Evolutionary conservation across 129 eudicot species (phyloP), one percentile per base, ranked within the genome.

Genomic region (Flaveria bidentis): DNA sequence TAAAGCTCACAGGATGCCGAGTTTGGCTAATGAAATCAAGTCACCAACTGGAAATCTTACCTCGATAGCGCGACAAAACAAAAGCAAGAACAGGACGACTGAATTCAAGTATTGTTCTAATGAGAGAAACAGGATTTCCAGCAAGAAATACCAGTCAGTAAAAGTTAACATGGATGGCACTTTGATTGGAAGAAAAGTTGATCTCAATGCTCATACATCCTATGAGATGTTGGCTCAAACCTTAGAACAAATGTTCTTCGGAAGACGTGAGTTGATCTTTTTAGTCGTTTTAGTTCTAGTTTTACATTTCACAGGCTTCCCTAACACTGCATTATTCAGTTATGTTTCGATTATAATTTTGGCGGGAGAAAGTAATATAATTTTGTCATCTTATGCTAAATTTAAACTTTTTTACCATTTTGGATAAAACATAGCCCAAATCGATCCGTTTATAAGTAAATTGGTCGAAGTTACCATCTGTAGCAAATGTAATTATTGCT

Each of bases 151-250:
- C 58, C 84, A 76, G 17, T 89, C 87, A 39, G 92, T 94, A 39
- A 94, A 94, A 85, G 99, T 89, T 71, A 91, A 91, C 77, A 91
- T 94, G 94, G 99, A 94, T 80, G 99, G 99, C 66, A 76, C 82
- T 39, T 81, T 81, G 18, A 94, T 94, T 20, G 99, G 99, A 79
- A 88, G 99, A 80, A 94, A 94, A 81, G 89, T 94, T 17, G 97
- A 91, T 78, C 89, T 94, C 51, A 87, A 78, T 84, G 89, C 89
- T 76, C 90, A 91, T 75, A 83, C 80, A 63, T 84, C 91, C 85
- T 94, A 94, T 67, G 92, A 87, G 83, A 86, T 84, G 67, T 80
- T 94, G 77, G 90, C 99, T 15, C 86, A 61, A n/a, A 81, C 92
- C 1, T 77, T 94, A 75, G 99, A 91, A 67, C 87, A 89, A 45